phyloP scores from a whole-genome alignment of 2,329 filamentous ascomycete genomes.

The Fusarium scirpi region DNA sequence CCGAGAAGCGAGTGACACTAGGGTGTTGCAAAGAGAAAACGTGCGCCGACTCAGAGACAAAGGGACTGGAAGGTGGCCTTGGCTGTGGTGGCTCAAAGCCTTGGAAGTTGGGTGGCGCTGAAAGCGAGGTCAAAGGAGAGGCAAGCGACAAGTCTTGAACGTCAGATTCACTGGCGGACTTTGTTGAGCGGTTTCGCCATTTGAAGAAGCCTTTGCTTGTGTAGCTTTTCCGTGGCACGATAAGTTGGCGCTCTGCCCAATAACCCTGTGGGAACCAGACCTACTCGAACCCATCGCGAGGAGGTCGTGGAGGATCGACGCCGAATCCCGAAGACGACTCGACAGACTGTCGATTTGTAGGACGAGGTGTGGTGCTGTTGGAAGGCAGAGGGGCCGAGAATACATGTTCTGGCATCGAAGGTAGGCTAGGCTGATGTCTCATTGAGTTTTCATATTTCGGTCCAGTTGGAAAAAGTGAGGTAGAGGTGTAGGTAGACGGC shows the following conservation, averaged over 20 bases:
- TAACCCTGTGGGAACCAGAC: slow-evolving; percentile 73
- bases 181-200: slow-evolving; percentile 56
- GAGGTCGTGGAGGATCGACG: slow-evolving; percentile 67
- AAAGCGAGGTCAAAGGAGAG: slow-evolving; percentile 45
- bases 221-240: slow-evolving; percentile 49
- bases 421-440: slow-evolving; percentile 36
- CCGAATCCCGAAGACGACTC: slow-evolving; percentile 44
- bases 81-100: slow-evolving; percentile 20
- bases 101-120: slow-evolving; percentile 23
- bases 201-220: slow-evolving; percentile 54
- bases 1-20: slow-evolving; percentile 12
- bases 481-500: slow-evolving; percentile 30
- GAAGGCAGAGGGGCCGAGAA: slow-evolving; percentile 16
- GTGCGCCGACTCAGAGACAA: slow-evolving; percentile 61
- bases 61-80: slow-evolving; percentile 54
- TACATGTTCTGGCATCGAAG: slow-evolving; percentile 22
- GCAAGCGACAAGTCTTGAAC: slow-evolving; percentile 33
- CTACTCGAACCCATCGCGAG: slow-evolving; percentile 68
- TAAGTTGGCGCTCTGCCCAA: slow-evolving; percentile 68
- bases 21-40: slow-evolving; percentile 60
- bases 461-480: slow-evolving; percentile 11
- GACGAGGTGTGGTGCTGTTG: slow-evolving; percentile 6
- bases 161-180: slow-evolving; percentile 53
- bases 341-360: not conserved
- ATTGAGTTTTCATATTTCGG: slow-evolving; percentile 21